Evolutionary conservation across 306 rosid genomes (phyloP).

Genomic region (Lathyrus tuberosus): DNA sequence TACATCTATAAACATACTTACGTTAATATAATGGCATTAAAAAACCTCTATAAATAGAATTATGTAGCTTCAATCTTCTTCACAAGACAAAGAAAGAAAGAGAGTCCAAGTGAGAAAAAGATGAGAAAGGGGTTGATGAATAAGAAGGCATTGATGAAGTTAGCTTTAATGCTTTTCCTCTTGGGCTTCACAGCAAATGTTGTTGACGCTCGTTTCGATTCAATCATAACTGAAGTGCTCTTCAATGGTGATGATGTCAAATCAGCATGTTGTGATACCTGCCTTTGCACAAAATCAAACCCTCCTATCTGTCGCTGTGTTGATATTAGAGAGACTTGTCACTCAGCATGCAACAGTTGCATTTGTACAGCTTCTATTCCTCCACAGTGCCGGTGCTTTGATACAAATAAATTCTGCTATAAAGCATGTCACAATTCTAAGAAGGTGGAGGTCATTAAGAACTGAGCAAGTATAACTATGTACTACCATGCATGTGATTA

Average conservation of each 20-base stretch:
- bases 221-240: neutral
- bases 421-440: neutral
- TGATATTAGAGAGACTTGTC: slow-evolving; percentile 5
- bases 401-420: neutral
- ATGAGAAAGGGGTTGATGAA: neutral
- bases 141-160: neutral
- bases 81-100: too few species aligned
- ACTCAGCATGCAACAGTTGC: slow-evolving; percentile 9
- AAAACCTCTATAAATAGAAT: too few species aligned
- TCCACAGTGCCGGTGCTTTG: neutral
- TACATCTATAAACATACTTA: too few species aligned
- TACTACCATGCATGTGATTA: too few species aligned
- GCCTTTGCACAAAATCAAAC: slow-evolving; percentile 6
- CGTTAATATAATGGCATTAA: too few species aligned
- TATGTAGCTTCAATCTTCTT: too few species aligned
- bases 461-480: too few species aligned
- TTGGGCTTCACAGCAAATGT: neutral
- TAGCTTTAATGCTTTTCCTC: neutral
- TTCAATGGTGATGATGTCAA: neutral
- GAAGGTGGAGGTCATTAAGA: too few species aligned
- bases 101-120: too few species aligned
- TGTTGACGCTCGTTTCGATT: neutral
- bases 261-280: slow-evolving; percentile 7
- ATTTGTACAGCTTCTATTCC: neutral
- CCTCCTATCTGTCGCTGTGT: neutral